These are phyloP conservation scores for Picochlorum sp. DNA, from an alignment of 139 green algal species.

Conservation along the genomic window DNA sequence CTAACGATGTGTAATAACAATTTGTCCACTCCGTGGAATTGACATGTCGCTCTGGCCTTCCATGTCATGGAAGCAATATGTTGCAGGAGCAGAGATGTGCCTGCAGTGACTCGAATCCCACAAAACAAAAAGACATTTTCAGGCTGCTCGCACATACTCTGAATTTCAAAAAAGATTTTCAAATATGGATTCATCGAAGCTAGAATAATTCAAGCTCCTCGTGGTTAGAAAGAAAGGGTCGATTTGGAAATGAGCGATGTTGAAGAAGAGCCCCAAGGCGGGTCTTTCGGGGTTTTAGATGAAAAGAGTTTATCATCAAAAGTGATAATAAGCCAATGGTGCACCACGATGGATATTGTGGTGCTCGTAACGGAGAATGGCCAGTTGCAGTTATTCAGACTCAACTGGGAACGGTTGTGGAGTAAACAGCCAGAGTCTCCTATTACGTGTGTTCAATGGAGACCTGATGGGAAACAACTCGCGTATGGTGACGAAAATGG, in stretches of 20 bases:
- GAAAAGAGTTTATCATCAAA: constrained; percentile 25
- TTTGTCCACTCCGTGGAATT: too few species aligned
- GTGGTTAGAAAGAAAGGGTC: background rate
- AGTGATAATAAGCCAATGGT: constrained; percentile 46
- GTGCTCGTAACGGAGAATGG: constrained; percentile 57
- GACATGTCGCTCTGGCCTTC: too few species aligned
- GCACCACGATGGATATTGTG: constrained; percentile 77
- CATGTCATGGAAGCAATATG: too few species aligned
- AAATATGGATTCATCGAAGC: too few species aligned
- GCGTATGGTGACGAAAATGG: constrained; percentile 53
- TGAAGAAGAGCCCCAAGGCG: background rate
- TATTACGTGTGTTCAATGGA: constrained; percentile 45
- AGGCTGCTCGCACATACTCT: too few species aligned
- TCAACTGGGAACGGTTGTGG: constrained; percentile 82
- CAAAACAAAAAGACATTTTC: too few species aligned
- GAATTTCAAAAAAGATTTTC: too few species aligned
- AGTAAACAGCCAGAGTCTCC: constrained; percentile 39
- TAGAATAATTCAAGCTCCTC: background rate
- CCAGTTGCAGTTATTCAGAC: constrained; percentile 57
- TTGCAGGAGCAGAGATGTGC: too few species aligned
- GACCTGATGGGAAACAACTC: constrained; percentile 54
- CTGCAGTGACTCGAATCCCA: too few species aligned
- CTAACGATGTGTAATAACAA: too few species aligned
- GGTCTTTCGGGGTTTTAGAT: constrained; percentile 30
- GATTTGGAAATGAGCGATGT: background rate